Conservation (phyloP, 2,329 filamentous ascomycete species). For the Aspergillus quadrilineatus region DNA sequence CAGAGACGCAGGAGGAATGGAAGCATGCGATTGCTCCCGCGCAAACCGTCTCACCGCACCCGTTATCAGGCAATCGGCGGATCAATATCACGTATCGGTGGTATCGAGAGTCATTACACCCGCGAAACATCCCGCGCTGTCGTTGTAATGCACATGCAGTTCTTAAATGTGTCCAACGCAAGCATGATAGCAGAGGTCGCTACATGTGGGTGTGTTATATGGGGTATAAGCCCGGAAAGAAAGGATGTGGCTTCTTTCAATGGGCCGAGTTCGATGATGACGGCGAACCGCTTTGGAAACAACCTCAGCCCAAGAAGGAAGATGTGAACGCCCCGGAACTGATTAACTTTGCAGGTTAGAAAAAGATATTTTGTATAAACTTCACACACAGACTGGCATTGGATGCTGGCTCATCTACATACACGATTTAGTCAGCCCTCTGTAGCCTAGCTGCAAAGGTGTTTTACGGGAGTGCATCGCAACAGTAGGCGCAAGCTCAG, state of each 20-base stretch:
- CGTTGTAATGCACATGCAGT: slow-evolving; percentile 67
- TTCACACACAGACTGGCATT: neutral
- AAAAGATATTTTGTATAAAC: neutral
- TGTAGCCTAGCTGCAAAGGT: neutral
- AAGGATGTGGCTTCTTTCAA: slow-evolving; percentile 73
- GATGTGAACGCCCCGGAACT: slow-evolving; percentile 25
- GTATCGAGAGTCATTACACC: slow-evolving; percentile 76
- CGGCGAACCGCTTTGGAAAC: slow-evolving; percentile 69
- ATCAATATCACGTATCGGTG: slow-evolving; percentile 94
- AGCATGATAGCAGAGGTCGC: slow-evolving; percentile 70
- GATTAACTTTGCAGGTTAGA: slow-evolving; percentile 25
- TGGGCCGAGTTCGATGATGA: slow-evolving; percentile 88
- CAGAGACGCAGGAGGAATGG: slow-evolving; percentile 97
- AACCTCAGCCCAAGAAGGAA: slow-evolving; percentile 16
- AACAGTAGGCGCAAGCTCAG: neutral
- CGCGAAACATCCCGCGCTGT: slow-evolving; percentile 74
- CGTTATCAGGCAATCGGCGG: slow-evolving; percentile 72
- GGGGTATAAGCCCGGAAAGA: slow-evolving; percentile 45
- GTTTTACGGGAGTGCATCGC: neutral
- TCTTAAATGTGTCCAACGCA: slow-evolving; percentile 76
- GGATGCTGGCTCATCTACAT: slow-evolving; percentile 7
- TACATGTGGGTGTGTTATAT: slow-evolving; percentile 96
- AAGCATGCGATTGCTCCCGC: slow-evolving; percentile 83
- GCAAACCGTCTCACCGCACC: slow-evolving; percentile 77
- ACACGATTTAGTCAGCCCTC: neutral